Base-by-base conservation (phyloP, 2,329 filamentous ascomycete species). In the Thelonectria blattea region DNA sequence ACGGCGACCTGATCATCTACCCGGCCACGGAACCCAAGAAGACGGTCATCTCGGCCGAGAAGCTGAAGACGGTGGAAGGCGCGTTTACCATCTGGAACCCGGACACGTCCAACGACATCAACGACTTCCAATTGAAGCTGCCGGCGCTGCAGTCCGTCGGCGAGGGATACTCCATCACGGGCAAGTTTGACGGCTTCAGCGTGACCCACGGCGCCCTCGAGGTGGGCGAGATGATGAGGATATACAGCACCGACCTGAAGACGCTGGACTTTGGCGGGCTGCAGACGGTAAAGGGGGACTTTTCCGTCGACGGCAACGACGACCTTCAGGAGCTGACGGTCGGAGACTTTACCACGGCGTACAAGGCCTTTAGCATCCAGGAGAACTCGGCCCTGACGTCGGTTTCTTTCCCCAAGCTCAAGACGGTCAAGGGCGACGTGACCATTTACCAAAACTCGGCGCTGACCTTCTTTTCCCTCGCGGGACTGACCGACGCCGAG, bases 1-100 rank as follows among this genome's bases (percentile, higher is more conserved):
- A 65, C 2, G 68, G 69, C 9, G 61, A 66, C 42, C 34, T 72
- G 5, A 65, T 71, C 6, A 70, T 72, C 9, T 72, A 72, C 60
- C 68, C 70, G 18, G 58, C 69, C 17, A 51, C 60, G 10, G 42
- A 58, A 5, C 68, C 66, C 4, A 66, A 70, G 45, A 69, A 70
- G 59, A 72, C 68, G 4, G 60, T 56, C 2, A 59, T 71, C 2
- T 60, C 63, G 20, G 70, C 62, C 7, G 50, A 66, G 15, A 64
- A 56, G 14, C 62, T 72, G 5, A 65, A 68, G 49, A 65, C 60
- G 8, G 45, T 72, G 1, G 64, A 64, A 2, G 70, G 70, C 11
- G 64, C 30, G 3, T 24, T 72, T 9, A 70, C 69, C 24, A 55
- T 72, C 51, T 65, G 58, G 64, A 71, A 67, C 56, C 65, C 61